phyloP scores from a whole-genome alignment of 1,139 yeast genomes.

The Saccharomycopsis hybrid region DNA sequence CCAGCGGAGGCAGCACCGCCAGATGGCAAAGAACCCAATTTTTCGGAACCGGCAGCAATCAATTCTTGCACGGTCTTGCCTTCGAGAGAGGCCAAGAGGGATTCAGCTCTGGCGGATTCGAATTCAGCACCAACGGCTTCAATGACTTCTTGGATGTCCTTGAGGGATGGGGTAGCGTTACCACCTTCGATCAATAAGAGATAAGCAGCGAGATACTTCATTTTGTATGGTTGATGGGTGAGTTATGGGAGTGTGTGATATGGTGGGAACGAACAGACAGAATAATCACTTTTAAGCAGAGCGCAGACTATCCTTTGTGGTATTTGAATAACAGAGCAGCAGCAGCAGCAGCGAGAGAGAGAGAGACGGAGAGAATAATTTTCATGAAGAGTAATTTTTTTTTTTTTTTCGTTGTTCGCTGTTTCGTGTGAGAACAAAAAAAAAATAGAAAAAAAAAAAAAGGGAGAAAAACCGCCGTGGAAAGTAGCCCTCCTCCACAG shows the following conservation, averaged over 20 bases:
- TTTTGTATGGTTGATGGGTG: constrained; percentile 28
- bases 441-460: constrained; percentile 1
- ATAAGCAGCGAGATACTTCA: constrained; percentile 91
- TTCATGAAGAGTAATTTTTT: background rate
- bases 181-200: constrained; percentile 83
- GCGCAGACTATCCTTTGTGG: constrained; percentile 28
- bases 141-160: constrained; percentile 64
- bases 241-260: constrained; percentile 1
- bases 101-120: constrained; percentile 65
- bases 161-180: constrained; percentile 68
- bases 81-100: constrained; percentile 63
- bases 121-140: constrained; percentile 74
- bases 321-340: background rate
- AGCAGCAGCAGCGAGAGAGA: too few relatives aligned
- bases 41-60: constrained; percentile 74
- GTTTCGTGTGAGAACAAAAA: constrained; percentile 1
- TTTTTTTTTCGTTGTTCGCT: background rate
- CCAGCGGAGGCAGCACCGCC: constrained; percentile 75
- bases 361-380: too few relatives aligned
- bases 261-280: constrained; percentile 6
- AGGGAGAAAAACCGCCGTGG: background rate
- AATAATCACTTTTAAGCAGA: constrained; percentile 27
- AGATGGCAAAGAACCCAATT: constrained; percentile 76
- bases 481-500: background rate
- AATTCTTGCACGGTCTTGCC: constrained; percentile 73